Base-by-base conservation (phyloP, 2,329 filamentous ascomycete genomes). In the Myriosclerotinia duriaeana region DNA sequence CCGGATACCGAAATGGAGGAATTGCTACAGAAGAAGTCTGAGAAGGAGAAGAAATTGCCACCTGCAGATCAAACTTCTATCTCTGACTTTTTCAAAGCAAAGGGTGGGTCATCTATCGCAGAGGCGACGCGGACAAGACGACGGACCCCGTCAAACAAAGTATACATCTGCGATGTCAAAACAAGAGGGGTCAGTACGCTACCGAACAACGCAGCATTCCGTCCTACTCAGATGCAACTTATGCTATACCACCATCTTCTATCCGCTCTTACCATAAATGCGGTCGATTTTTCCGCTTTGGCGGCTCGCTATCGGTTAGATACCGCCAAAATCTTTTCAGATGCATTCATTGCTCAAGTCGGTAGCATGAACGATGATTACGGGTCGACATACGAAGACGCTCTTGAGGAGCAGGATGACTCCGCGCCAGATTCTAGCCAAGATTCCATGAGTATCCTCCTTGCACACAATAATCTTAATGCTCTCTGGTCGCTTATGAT, bases 111-210 rank as follows among this genome's bases (percentile, higher is more conserved):
- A 12, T 69, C 73, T 9, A 65, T 74, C 8, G 61, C 61, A 50
- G 65, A 72, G 42, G 68, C 64, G 34, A 70, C 66, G 17, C 65
- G 60, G 36, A 67, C n/a, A 22, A 70, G 67, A 52, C 56, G 53
- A 17, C 64, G 64, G 14, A 20, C 62, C 11, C 62, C 64, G 15
- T 67, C 68, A 0, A 71, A 74, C 52, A 77, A 80, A 64, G 78
- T 89, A n/a, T 97, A 96, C 76, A 80, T 99, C 59, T 88, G 88
- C 0, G 95, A 99, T 72, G 87, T 97, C 70, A 99, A 99, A 78
- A 98, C 94, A 0, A 85, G 93, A 22, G 83, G 82, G 0, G 86
- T 84, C 5, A 80, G 79, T n/a, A 84, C 82, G 3, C 75, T 91
- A 2, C 93, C 1, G 82, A 85, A 1, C 85, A 87, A 30, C 80